Base-by-base conservation (phyloP, 129 eudicot species). In the Flaveria sonorensis region DNA sequence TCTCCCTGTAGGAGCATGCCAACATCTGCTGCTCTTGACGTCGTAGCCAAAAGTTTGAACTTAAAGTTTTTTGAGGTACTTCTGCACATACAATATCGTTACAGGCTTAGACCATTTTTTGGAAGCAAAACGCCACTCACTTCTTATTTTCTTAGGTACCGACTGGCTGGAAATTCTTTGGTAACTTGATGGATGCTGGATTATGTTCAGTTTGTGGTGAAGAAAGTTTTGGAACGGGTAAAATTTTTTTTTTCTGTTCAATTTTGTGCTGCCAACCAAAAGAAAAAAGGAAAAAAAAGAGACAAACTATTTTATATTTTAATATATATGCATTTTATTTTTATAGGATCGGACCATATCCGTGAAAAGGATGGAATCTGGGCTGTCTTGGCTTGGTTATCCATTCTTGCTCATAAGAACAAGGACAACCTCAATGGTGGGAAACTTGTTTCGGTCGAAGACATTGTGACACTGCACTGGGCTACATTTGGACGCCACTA, bases 161-260 rank as follows among this genome's bases (percentile, higher is more conserved):
- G 50, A 93, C 98, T 48, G 98, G 98, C 78, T 93, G 98, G 98
- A 93, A 93, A 72, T 93, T 90, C 74, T 93, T 93, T 51, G 97
- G 98, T 70, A 93, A 93, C 83, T 76, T 93, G 71, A 93, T 93
- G 97, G 97, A 90, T 83, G 98, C 96, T 81, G 98, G 97, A 73
- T 52, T 85, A 83, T 93, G 98, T 77, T 90, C 97, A 11, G 88
- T 93, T 68, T 93, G 98, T 82, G 98, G 97, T 77, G 98, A 93
- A 93, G 98, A 93, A 84, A 93, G 97, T 87, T 93, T 93, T 32
- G 98, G 98, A 80, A 93, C 98, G 39, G 98, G 98, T 93, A 83
- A 83, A 82, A 13, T 20, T 72, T 45, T 77, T 16, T 52, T 24
- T 20, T 36, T 16, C 42, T 43, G 23, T 21, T 57, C 23, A 57